Base-by-base conservation (phyloP, 169 alveolate genomes). In the Eimeria maxima region DNA sequence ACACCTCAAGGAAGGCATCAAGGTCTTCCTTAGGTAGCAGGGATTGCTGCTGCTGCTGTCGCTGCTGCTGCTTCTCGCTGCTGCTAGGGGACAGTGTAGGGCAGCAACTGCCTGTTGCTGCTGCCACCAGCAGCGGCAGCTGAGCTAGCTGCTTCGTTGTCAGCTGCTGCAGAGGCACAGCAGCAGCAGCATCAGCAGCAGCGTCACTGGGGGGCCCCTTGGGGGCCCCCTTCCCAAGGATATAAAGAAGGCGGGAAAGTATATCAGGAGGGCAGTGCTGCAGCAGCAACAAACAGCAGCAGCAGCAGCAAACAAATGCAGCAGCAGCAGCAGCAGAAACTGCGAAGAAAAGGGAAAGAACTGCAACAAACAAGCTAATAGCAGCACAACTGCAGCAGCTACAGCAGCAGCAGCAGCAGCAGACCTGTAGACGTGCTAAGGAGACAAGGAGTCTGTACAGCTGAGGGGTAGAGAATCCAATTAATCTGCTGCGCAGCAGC, bases 371-470 rank as follows among this genome's bases (percentile, higher is more conserved):
- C n/a, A n/a, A n/a, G n/a, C n/a, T n/a, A n/a, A n/a, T n/a, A n/a
- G 38, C 78, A 67, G 78, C 78, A 27, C 78, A 67, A 67, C 78
- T 8, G 38, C 57, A 50, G 57, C 57, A 50, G 57, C 57, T 7
- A 11, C 57, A 50, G 11, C 57, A 50, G 78, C 78, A n/a, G 44
- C 38, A 50, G 57, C 57, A n/a, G n/a, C n/a, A n/a, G n/a, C n/a
- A n/a, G n/a, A 50, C 57, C 57, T 50, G 57, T 11, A 50, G 11
- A 50, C 57, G 57, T 7, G 57, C 57, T 50, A 50, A 11, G 11
- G 57, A n/a, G 78, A 99, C 99, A 96, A 99, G 99, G 10, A 99
- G 99, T 96, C 98, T 99, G 53, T 98, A 29, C 53, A 33, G 86
- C 27, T 74, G 86, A 18, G 86, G 24, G 53, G 44, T 50, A 74